Percentiles rank a stretch among this genome's conserved stretches.
Conservation (phyloP, 805 yeast species). For the Suhomyces faveliae region DNA sequence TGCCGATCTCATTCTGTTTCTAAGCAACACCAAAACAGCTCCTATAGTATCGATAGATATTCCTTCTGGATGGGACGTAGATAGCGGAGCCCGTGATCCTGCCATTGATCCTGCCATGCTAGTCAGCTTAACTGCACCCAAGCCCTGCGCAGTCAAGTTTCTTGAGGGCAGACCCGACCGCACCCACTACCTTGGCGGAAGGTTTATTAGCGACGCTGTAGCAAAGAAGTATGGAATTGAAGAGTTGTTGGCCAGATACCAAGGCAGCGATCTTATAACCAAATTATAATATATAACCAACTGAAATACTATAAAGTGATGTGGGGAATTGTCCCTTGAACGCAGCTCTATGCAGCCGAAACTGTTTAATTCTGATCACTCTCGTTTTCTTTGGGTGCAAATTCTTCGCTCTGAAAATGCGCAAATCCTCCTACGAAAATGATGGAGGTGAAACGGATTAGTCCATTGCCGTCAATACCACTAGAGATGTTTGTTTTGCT, state of each 20-base stretch:
- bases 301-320: no score
- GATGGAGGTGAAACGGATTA: no score
- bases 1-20: constrained; percentile 35
- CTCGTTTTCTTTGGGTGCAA: no score
- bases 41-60: constrained; percentile 84
- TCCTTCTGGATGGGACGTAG: constrained; percentile 98
- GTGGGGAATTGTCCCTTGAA: no score
- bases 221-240: constrained; percentile 74
- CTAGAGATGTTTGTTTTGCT: no score
- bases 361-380: no score
- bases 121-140: constrained; percentile 90
- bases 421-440: no score
- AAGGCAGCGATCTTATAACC: constrained; percentile 37
- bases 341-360: no score
- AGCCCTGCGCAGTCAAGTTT: constrained; percentile 70
- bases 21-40: constrained; percentile 31
- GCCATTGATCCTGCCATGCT: constrained; percentile 62
- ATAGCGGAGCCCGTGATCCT: constrained; percentile 62
- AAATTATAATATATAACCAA: constrained; percentile 29
- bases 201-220: constrained; percentile 67
- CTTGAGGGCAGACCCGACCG: constrained; percentile 17
- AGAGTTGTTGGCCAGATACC: constrained; percentile 31
- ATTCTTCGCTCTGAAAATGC: no score
- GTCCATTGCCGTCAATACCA: no score
- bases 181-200: constrained; percentile 83